These are phyloP conservation scores for Plantago rigida DNA, from an alignment of 305 asterid genomes.

Conservation along the genomic window DNA sequence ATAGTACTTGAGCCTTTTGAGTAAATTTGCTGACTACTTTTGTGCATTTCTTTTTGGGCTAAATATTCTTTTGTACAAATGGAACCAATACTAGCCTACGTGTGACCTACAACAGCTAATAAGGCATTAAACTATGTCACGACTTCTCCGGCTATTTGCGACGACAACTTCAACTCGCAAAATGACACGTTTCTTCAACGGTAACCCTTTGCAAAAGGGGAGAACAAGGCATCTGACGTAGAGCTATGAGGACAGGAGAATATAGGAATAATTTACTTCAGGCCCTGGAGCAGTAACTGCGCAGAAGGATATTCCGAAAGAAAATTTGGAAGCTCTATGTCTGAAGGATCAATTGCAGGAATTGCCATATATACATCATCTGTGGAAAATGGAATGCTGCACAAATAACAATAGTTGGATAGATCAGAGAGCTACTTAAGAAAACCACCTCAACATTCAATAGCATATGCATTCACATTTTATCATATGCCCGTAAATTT, in stretches of 20 bases:
- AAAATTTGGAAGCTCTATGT: conserved; percentile 56
- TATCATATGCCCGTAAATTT: no score
- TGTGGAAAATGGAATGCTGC: conserved; percentile 90
- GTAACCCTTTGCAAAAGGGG: not conserved
- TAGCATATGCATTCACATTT: no score
- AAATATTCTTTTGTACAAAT: conserved; percentile 30
- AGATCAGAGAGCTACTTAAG: conserved; percentile 4
- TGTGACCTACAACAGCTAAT: conserved; percentile 28
- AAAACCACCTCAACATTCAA: no score
- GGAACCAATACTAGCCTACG: conserved; percentile 27
- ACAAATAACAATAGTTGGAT: conserved; percentile 2
- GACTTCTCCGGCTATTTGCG: conserved; percentile 18
- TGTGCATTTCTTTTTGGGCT: no score
- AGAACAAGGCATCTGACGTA: no score
- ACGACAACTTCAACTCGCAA: conserved; percentile 20
- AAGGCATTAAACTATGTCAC: conserved; percentile 11
- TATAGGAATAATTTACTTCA: conserved; percentile 29
- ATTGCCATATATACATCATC: conserved; percentile 97
- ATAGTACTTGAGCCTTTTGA: conserved; percentile 34
- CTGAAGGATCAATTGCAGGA: conserved; percentile 67
- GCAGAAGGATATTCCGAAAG: conserved; percentile 65
- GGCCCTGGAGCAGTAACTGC: conserved; percentile 36
- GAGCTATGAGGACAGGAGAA: no score
- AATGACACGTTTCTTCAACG: no score
- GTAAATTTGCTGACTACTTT: conserved; percentile 28